Evolutionary conservation across 805 yeast genomes (phyloP), one percentile per base, ranked within the genome.

Genomic region (Barnettozyma wickerhamii): DNA sequence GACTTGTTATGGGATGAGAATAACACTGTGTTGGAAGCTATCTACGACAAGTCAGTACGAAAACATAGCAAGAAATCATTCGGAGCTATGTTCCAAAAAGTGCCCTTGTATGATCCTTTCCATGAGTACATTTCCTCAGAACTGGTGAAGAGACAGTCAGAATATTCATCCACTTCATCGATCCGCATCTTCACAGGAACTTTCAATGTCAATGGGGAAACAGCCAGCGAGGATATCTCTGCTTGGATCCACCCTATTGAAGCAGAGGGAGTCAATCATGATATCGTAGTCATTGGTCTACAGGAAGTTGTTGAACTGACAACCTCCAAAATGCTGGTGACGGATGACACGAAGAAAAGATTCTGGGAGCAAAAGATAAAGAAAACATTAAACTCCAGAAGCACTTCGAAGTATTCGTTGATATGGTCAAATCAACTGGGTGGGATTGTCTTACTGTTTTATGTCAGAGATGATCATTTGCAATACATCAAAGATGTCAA

Each of bases 1-100:
- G 83, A 88, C 47, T 74, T 81, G 19, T 63, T 90, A 19, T 90
- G 97, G 97, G 93, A 95, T 6, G 95, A 90, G 57, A 89, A 89
- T 59, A 95, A 95, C 26, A 90, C 84, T 55, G 88, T 82, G 48
- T 75, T 90, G 24, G 79, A 89, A 4, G 81, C 80, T 53, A 84
- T 88, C 14, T 89, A 88, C 63, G 85, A 63, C 6, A 61, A 63
- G 35, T 59, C 65, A 28, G 36, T 54, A 10, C 61, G 64, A 30
- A 38, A 61, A 53, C 41, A 58, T 47, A 42, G 55, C 40, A 46
- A 60, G 48, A 49, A 52, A 52, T 19, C 62, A 48, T 44, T 47
- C 48, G 40, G 56, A 44, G 52, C 52, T 5, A 48, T 51, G 6
- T 56, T 62, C 1, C 58, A 75, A 4, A 18, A 23, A 34, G 91